Base-by-base conservation (phyloP, 164 flowering plant genomes). In the Magnolia sinica region DNA sequence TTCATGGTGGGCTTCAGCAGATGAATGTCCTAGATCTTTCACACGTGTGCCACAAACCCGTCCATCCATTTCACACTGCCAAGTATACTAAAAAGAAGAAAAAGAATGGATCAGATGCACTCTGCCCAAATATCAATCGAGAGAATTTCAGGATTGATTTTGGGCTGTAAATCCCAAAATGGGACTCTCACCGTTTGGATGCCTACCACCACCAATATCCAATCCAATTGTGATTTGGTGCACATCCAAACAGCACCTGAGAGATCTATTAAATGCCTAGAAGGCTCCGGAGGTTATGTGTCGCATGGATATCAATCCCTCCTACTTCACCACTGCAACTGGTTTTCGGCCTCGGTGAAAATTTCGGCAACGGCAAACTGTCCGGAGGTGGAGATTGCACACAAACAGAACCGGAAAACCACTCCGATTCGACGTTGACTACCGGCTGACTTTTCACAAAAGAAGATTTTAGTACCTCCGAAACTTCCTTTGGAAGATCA, bases 371-470 rank as follows among this genome's bases (percentile, higher is more conserved):
- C 4, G 71, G 71, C 50, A 68, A 68, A 31, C 71, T 68, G 50
- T 51, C 16, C 45, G 71, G 71, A 2, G 29, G 49, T 1, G 71
- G 71, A 16, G 71, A 68, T 29, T 31, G 11, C 29, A 45, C 37
- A 68, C 71, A 68, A 31, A 68, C 71, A 29, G 71, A 68, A 29
- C 71, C 71, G 9, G 71, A 68, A 16, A 68, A 68, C 45, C 45
- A 24, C 23, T 68, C 71, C 16, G 16, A 14, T 14, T 19, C 18
- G 13, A 11, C 13, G 4, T 55, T 14, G 13, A 52, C 18, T 16
- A 9, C 18, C 16, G n/a, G 13, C 29, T 50, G 31, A 24, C 20
- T 31, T 27, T 37, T 13, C 20, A 16, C 11, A 68, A 45, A 37
- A 4, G 71, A 18, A 24, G 18, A 29, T 31, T 68, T 29, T 14